Conservation (phyloP, 148 eudicot genomes). For the Gaultheria prostrata region DNA sequence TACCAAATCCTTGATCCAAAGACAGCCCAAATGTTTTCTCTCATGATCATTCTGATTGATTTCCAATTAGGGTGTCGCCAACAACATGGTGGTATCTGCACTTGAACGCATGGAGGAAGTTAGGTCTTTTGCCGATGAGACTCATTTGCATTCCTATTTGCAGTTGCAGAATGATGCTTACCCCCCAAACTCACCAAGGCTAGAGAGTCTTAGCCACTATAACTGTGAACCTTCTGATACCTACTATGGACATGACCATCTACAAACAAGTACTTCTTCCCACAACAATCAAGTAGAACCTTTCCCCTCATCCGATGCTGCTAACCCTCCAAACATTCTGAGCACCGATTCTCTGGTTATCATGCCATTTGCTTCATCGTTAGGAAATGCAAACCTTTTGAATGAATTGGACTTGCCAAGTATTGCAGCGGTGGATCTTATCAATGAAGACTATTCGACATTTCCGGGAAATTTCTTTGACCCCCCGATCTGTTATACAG, state of each 20-base stretch:
- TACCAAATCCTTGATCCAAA: background rate
- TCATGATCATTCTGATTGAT: background rate
- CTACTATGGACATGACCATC: slow-evolving; percentile 23
- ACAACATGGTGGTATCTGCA: slow-evolving; percentile 50
- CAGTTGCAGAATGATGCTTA: slow-evolving; percentile 12
- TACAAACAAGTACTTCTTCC: slow-evolving; percentile 26
- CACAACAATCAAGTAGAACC: background rate
- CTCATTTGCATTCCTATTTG: slow-evolving; percentile 31
- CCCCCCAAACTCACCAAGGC: slow-evolving; percentile 24
- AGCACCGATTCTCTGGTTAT: slow-evolving; percentile 38
- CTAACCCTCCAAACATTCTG: background rate
- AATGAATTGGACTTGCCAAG: slow-evolving; percentile 43
- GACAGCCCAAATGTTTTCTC: background rate
- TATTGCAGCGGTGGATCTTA: slow-evolving; percentile 35
- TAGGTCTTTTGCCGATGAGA: slow-evolving; percentile 47
- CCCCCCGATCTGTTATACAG: background rate
- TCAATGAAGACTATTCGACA: background rate
- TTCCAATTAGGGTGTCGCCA: slow-evolving; percentile 55
- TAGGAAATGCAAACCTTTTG: slow-evolving; percentile 37
- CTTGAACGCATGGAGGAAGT: slow-evolving; percentile 58
- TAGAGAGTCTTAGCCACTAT: background rate
- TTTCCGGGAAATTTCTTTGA: background rate
- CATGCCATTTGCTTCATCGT: slow-evolving; percentile 41
- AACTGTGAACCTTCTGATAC: slow-evolving; percentile 6
- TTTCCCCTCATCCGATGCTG: background rate